Evolutionary conservation across 805 yeast genomes (phyloP).

Genomic region (Kuraishia capsulata): DNA sequence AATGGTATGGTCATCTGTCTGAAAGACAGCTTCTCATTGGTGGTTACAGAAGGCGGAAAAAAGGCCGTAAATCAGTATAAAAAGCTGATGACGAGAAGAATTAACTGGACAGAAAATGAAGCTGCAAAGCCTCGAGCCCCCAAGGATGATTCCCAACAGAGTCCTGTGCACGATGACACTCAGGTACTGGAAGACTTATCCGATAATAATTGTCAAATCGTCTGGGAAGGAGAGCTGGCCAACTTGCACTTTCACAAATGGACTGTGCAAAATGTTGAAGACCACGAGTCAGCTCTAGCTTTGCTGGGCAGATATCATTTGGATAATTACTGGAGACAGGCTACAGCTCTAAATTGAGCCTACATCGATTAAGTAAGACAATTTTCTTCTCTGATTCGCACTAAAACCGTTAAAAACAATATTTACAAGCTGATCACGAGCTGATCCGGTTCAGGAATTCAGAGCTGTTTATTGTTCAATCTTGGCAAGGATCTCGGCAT

Average conservation of each 20-base stretch:
- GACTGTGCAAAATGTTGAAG: slow-evolving; percentile 49
- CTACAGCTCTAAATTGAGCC: slow-evolving; percentile 6
- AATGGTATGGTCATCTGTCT: slow-evolving; percentile 52
- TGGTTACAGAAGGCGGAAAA: slow-evolving; percentile 70
- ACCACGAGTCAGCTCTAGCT: slow-evolving; percentile 40
- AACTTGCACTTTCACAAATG: slow-evolving; percentile 54
- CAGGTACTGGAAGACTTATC: slow-evolving; percentile 26
- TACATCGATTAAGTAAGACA: neutral
- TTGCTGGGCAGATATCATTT: slow-evolving; percentile 41
- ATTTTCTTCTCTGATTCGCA: neutral
- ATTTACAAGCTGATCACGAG: slow-evolving; percentile 11
- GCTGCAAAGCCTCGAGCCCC: too few species aligned
- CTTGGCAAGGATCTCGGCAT: slow-evolving; percentile 91
- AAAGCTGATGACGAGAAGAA: slow-evolving; percentile 49
- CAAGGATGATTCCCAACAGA: slow-evolving; percentile 22
- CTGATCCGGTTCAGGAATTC: slow-evolving; percentile 4
- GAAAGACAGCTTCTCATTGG: slow-evolving; percentile 37
- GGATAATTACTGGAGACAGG: slow-evolving; percentile 52
- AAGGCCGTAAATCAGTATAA: slow-evolving; percentile 55
- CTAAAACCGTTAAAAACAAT: neutral
- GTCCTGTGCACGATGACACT: slow-evolving; percentile 4
- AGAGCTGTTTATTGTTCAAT: slow-evolving; percentile 56
- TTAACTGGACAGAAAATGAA: slow-evolving; percentile 57
- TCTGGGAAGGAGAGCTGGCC: slow-evolving; percentile 68
- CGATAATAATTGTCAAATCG: slow-evolving; percentile 33